phyloP scores from a whole-genome alignment of 2,329 filamentous ascomycete genomes.

The Pseudogymnoascus sp. region DNA sequence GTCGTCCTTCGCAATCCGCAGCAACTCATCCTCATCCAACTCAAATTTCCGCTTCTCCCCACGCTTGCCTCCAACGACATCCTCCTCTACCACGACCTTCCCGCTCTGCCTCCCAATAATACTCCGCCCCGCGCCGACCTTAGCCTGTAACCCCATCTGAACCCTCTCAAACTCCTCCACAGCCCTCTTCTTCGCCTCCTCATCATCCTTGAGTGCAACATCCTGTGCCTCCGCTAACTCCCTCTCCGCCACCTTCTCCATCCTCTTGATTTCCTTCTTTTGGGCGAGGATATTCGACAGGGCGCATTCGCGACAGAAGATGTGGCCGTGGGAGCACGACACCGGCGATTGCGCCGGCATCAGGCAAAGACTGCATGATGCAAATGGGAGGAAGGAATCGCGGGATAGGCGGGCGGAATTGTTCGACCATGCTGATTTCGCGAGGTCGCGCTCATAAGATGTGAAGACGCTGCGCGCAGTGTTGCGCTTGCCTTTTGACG shows the following conservation, averaged over 20 bases:
- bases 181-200: slow-evolving; percentile 61
- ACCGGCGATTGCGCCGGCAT: slow-evolving; percentile 74
- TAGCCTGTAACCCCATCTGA: slow-evolving; percentile 56
- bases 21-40: slow-evolving; percentile 67
- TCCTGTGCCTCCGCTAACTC: slow-evolving; percentile 55
- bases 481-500: slow-evolving; percentile 63
- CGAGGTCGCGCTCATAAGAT: slow-evolving; percentile 74
- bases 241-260: slow-evolving; percentile 57
- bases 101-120: slow-evolving; percentile 34
- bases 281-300: slow-evolving; percentile 85
- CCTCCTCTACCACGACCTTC: slow-evolving; percentile 35
- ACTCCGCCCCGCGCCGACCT: slow-evolving; percentile 28
- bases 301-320: slow-evolving; percentile 94
- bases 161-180: slow-evolving; percentile 76
- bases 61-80: slow-evolving; percentile 26
- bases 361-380: slow-evolving; percentile 80
- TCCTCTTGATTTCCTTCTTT: slow-evolving; percentile 79
- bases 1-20: slow-evolving; percentile 61
- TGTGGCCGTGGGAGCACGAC: slow-evolving; percentile 72
- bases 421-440: slow-evolving; percentile 73
- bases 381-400: slow-evolving; percentile 88
- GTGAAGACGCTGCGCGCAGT: slow-evolving; percentile 92
- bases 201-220: slow-evolving; percentile 50
- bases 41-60: slow-evolving; percentile 67
- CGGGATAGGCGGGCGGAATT: slow-evolving; percentile 76